Conservation (phyloP, 1,284 basidiomycete species). For the Ceratorhiza oryzae-sativae region DNA sequence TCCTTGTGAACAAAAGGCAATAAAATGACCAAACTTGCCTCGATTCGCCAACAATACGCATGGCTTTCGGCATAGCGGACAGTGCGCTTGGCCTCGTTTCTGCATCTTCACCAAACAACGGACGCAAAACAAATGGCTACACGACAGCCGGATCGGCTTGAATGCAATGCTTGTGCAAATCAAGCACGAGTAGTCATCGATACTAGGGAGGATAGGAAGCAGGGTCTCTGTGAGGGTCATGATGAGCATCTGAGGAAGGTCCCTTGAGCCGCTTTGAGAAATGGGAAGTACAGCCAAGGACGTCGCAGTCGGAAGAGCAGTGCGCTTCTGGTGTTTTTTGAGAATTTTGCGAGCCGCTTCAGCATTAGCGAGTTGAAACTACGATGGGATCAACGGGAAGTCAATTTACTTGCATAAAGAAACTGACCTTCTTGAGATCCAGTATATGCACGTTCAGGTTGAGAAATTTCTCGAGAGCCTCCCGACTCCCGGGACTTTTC, state of each 20-base stretch:
- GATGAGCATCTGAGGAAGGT: conserved; percentile 80
- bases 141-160: conserved; percentile 85
- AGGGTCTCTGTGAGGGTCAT: conserved; percentile 86
- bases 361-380: conserved; percentile 86
- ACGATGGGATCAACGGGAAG: background rate
- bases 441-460: conserved; percentile 82
- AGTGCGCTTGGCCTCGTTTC: conserved; percentile 77
- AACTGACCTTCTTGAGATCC: conserved; percentile 78
- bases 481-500: conserved; percentile 66
- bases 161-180: conserved; percentile 87
- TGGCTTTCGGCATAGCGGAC: conserved; percentile 85
- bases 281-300: conserved; percentile 31
- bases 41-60: conserved; percentile 79
- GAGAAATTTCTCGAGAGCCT: conserved; percentile 80
- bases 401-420: conserved; percentile 38
- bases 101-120: conserved; percentile 91
- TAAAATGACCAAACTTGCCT: conserved; percentile 58
- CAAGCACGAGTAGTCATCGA: conserved; percentile 79
- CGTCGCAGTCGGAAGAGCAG: conserved; percentile 59
- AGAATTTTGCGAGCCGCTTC: conserved; percentile 91
- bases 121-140: conserved; percentile 92
- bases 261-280: conserved; percentile 53
- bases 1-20: conserved; percentile 4
- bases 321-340: conserved; percentile 94
- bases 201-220: conserved; percentile 80